Base-by-base conservation (phyloP, 345 rosid species). In the Gossypium raimondii region DNA sequence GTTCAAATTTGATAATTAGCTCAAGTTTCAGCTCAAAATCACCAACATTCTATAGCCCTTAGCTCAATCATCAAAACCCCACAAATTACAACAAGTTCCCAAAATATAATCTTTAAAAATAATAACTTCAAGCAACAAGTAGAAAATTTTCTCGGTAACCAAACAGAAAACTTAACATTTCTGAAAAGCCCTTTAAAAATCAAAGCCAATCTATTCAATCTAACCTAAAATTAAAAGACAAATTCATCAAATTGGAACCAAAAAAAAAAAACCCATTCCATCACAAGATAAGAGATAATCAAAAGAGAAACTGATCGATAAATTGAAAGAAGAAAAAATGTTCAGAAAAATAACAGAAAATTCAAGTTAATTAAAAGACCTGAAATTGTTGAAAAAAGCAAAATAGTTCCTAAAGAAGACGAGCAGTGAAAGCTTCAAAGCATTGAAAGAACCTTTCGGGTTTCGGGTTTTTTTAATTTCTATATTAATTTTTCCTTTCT, bases 21-120 rank as follows among this genome's bases (percentile, higher is more conserved):
- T 61, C 25, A 60, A 50, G 27, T 8, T 67, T 71, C 11, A 53
- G 69, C 67, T 77, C 75, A 73, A 70, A 29, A n/a, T 13, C 60
- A 71, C 1, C 63, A 27, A 9, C 24, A 20, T 25, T 70, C 25
- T 43, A 51, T 27, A 50, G 29, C 1, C 41, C 4, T 56, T 27
- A 14, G 59, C 73, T 27, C 3, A 34, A 55, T 38, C 4, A 52
- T 16, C 47, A 8, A 52, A 27, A 27, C 9, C 14, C n/a, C 11
- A 45, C 71, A 44, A 66, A 34, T 34, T 9, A 43, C 29, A 44
- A 20, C 3, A 44, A 66, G 10, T 18, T 11, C 17, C 34, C 34
- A 29, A 52, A 9, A 16, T 13, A 27, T 14, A 29, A 7, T 12
- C 6, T 10, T 62, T 60, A 60, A 8, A 41, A 68, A 53, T 9